Evolutionary conservation across 768 basidiomycete genomes (phyloP).

Genomic region (Russula sp.): DNA sequence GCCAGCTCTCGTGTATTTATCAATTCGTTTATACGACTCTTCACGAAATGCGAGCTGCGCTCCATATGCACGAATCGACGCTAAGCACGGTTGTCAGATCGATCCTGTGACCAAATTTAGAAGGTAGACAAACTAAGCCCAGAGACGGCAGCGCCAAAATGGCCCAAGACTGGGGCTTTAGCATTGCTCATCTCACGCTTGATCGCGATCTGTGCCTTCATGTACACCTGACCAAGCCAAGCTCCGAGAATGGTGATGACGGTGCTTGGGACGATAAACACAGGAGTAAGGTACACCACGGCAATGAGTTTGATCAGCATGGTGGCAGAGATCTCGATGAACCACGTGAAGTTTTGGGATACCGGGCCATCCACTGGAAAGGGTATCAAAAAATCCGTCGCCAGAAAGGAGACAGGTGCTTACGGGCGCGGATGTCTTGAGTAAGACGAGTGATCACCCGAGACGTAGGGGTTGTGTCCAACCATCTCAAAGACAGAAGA

Average conservation of each 20-base stretch:
- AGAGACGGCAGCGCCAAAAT: constrained; percentile 47
- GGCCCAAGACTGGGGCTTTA: constrained; percentile 43
- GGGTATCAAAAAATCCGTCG: neutral
- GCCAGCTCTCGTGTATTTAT: constrained; percentile 41
- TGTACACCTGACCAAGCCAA: constrained; percentile 45
- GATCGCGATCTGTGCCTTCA: constrained; percentile 49
- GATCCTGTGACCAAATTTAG: neutral
- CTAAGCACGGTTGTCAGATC: constrained; percentile 16
- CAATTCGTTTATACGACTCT: constrained; percentile 42
- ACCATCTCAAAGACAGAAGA: constrained; percentile 33
- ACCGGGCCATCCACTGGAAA: constrained; percentile 34
- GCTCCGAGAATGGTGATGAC: constrained; percentile 35
- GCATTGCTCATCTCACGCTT: constrained; percentile 52
- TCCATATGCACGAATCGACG: constrained; percentile 51
- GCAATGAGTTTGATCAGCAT: constrained; percentile 36
- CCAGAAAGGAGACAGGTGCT: neutral
- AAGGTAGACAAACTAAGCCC: constrained; percentile 37
- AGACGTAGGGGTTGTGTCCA: constrained; percentile 46
- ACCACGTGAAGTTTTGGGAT: constrained; percentile 25
- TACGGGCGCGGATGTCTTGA: constrained; percentile 48
- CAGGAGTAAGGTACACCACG: constrained; percentile 35
- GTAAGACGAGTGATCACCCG: constrained; percentile 63
- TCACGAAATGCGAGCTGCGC: constrained; percentile 40
- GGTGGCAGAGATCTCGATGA: constrained; percentile 31
- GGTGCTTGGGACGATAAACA: constrained; percentile 37